Conservation (phyloP, 305 asterid genomes). For the Withania somnifera region DNA sequence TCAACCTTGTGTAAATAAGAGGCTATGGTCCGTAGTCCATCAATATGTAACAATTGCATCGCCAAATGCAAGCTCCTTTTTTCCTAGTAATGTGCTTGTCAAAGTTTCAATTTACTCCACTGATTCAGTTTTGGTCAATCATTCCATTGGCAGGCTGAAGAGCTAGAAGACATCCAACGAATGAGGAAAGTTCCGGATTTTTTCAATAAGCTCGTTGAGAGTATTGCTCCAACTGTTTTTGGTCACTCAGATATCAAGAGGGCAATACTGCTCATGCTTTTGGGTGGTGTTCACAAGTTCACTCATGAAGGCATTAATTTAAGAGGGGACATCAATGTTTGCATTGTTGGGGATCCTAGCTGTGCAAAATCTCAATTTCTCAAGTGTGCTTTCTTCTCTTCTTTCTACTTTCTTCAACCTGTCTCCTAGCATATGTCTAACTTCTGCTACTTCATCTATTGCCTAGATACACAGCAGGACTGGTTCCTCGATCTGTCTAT, state of each 20-base stretch:
- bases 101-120: neutral
- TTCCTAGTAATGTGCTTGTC: neutral
- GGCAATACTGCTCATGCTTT: conserved; percentile 85
- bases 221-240: conserved; percentile 83
- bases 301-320: conserved; percentile 96
- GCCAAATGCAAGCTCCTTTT: neutral
- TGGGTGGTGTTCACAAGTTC: conserved; percentile 86
- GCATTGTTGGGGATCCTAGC: conserved; percentile 98
- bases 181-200: conserved; percentile 80
- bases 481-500: conserved; percentile 92
- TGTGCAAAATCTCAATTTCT: conserved; percentile 96
- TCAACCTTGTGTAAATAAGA: neutral
- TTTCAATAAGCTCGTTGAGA: conserved; percentile 85
- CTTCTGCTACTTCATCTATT: conserved; percentile 1
- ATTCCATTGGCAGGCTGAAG: conserved; percentile 48
- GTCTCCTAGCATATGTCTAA: neutral
- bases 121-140: conserved; percentile 9
- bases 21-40: neutral
- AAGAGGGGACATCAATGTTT: conserved; percentile 96
- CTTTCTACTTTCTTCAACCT: neutral
- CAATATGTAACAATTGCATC: neutral
- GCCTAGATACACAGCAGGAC: conserved; percentile 67
- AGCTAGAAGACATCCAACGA: conserved; percentile 47
- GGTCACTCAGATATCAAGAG: conserved; percentile 96
- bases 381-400: conserved; percentile 34